Evolutionary conservation across 768 basidiomycete species (phyloP).

Genomic region (Phanerochaete sordida): DNA sequence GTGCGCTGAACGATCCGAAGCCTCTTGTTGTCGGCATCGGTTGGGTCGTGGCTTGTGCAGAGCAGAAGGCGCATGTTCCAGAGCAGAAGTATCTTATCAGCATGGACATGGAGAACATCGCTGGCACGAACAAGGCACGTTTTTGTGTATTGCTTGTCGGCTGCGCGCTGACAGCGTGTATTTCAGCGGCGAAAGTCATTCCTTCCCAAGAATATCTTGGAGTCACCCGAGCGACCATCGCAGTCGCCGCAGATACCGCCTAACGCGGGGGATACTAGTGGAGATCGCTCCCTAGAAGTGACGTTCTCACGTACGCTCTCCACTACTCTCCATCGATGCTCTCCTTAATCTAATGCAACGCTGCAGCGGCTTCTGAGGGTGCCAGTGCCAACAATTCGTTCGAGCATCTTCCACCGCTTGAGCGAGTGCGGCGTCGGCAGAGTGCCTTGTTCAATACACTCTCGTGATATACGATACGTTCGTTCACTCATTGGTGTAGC

Average conservation of each 20-base stretch:
- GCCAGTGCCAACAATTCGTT: slow-evolving; percentile 34
- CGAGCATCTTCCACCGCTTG: slow-evolving; percentile 64
- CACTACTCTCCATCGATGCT: too few species aligned
- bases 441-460: slow-evolving; percentile 26
- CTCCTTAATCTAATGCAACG: too few species aligned
- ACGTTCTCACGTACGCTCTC: slow-evolving; percentile 18
- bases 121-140: slow-evolving; percentile 60
- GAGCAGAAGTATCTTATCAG: slow-evolving; percentile 66
- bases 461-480: not conserved
- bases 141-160: not conserved
- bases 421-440: slow-evolving; percentile 56
- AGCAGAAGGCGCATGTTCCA: slow-evolving; percentile 58
- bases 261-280: not conserved
- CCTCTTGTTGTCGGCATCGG: slow-evolving; percentile 80
- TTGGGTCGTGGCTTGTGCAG: slow-evolving; percentile 87
- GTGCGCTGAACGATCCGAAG: slow-evolving; percentile 61
- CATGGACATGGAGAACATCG: slow-evolving; percentile 51
- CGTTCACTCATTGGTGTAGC: not conserved
- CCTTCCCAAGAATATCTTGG: slow-evolving; percentile 51
- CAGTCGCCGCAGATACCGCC: not conserved
- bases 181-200: slow-evolving; percentile 76
- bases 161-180: slow-evolving; percentile 41
- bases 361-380: slow-evolving; percentile 14
- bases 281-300: not conserved
- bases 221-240: slow-evolving; percentile 8